Percentiles rank a stretch among this genome's conserved stretches.
These are phyloP conservation scores for Parmales sp. DNA, from an alignment of 108 stramenopile genomes.

Conservation along the genomic window DNA sequence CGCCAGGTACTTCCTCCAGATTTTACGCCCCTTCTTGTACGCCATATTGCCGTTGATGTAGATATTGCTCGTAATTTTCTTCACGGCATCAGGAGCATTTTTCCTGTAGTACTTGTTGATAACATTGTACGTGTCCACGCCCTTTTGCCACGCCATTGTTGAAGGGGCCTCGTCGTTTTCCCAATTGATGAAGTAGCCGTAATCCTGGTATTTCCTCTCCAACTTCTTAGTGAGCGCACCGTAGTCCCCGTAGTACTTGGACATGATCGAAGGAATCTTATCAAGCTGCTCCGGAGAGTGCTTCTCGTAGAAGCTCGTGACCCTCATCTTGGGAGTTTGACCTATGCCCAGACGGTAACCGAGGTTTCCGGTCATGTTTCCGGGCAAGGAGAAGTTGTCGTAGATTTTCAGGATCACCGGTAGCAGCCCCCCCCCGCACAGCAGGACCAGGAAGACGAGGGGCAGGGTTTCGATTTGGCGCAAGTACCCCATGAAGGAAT, in stretches of 20 bases:
- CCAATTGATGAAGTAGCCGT: conserved; percentile 81
- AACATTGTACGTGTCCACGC: conserved; percentile 45
- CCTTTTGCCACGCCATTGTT: conserved; percentile 50
- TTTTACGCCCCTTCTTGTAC: conserved; percentile 50
- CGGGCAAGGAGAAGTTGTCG: conserved; percentile 51
- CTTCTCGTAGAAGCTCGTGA: conserved; percentile 79
- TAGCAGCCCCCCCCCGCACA: conserved; percentile 63
- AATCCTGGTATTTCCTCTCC: conserved; percentile 80
- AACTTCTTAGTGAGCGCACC: conserved; percentile 65
- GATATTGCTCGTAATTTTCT: conserved; percentile 62
- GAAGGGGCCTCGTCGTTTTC: conserved; percentile 75
- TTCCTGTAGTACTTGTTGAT: conserved; percentile 51
- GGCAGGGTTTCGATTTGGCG: conserved; percentile 61
- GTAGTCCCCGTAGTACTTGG: conserved; percentile 81
- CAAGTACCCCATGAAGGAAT: conserved; percentile 6
- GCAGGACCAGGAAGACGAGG: conserved; percentile 63
- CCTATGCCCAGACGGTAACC: conserved; percentile 49
- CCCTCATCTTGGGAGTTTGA: conserved; percentile 61
- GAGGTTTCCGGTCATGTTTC: conserved; percentile 44
- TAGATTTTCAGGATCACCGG: conserved; percentile 62
- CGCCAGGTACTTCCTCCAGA: conserved; percentile 67
- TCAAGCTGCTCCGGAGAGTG: conserved; percentile 69
- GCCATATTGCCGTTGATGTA: conserved; percentile 56
- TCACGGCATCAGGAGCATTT: conserved; percentile 59
- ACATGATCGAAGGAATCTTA: conserved; percentile 57